These are phyloP conservation scores for Acarospora socialis DNA, from an alignment of 2,329 filamentous ascomycete genomes.

Conservation along the genomic window DNA sequence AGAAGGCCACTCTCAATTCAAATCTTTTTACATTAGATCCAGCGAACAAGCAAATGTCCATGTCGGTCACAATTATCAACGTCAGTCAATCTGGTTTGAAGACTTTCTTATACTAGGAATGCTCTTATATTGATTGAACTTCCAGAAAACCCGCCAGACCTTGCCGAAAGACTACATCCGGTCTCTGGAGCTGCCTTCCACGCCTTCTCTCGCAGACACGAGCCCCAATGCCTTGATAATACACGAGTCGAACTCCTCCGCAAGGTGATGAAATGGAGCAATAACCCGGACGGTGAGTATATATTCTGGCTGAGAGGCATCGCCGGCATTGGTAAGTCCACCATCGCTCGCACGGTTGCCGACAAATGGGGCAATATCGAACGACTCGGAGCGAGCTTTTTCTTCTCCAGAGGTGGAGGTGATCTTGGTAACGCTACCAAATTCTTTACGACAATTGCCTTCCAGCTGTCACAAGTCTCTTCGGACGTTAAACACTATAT, in stretches of 20 bases:
- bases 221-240: conserved; percentile 12
- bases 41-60: too few species aligned
- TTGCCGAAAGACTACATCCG: too few species aligned
- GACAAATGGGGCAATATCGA: conserved; percentile 3
- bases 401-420: conserved; percentile 17
- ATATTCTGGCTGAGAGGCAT: conserved; percentile 23
- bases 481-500: conserved; percentile 9
- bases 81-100: too few species aligned
- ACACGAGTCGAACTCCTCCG: conserved; percentile 15
- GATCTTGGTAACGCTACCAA: conserved; percentile 13
- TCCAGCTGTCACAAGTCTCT: conserved; percentile 11
- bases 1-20: too few species aligned
- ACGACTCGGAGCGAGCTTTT: conserved; percentile 20
- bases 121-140: too few species aligned
- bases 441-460: conserved; percentile 18
- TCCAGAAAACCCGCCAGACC: too few species aligned
- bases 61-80: too few species aligned
- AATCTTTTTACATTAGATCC: too few species aligned
- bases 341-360: conserved; percentile 19
- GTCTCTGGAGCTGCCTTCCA: conserved; percentile 5
- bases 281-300: conserved; percentile 5
- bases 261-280: conserved; percentile 14
- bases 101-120: too few species aligned
- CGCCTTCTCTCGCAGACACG: conserved; percentile 5
- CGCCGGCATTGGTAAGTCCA: conserved; percentile 24